A percentile compares a stretch with the other conserved stretches of the same genome.
Conservation (phyloP, 2,329 filamentous ascomycete genomes). For the Malbranchea zuffiana region DNA sequence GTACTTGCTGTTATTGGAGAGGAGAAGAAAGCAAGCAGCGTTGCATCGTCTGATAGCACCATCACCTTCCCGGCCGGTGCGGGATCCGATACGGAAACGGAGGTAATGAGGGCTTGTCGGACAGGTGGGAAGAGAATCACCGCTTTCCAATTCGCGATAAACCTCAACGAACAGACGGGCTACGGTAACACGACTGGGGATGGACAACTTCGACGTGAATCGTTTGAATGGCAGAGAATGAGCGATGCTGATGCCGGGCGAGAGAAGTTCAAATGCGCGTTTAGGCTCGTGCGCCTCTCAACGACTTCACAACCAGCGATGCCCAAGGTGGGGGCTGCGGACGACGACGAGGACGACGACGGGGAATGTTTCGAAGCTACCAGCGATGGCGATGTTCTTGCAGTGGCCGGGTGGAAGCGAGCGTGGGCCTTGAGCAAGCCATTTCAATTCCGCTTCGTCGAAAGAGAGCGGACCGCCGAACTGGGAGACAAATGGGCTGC, state of each 20-base stretch:
- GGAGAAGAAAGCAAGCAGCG: neutral
- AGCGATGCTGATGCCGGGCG: neutral
- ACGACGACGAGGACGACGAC: neutral
- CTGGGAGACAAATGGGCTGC: conserved; percentile 8
- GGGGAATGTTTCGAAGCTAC: too few species aligned
- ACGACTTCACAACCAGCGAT: neutral
- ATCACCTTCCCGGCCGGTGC: neutral
- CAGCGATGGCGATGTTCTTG: neutral
- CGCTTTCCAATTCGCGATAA: conserved; percentile 3
- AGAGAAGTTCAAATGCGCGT: neutral
- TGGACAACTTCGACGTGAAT: neutral
- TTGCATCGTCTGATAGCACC: neutral
- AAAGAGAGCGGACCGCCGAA: conserved; percentile 4
- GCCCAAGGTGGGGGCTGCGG: neutral
- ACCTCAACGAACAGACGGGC: too few species aligned
- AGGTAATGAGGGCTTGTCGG: neutral
- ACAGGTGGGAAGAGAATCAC: neutral
- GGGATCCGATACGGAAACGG: neutral
- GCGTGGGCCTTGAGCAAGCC: conserved; percentile 5
- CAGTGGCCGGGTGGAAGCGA: conserved; percentile 2
- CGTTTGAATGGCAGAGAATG: conserved; percentile 4
- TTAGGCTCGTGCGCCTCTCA: neutral
- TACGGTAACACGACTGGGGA: too few species aligned
- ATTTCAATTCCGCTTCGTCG: conserved; percentile 3
- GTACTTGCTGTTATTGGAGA: neutral